Percentiles rank a stretch among this genome's conserved stretches.
phyloP scores from a whole-genome alignment of 2,329 filamentous ascomycete species.

The Aspergillus phoenicis region DNA sequence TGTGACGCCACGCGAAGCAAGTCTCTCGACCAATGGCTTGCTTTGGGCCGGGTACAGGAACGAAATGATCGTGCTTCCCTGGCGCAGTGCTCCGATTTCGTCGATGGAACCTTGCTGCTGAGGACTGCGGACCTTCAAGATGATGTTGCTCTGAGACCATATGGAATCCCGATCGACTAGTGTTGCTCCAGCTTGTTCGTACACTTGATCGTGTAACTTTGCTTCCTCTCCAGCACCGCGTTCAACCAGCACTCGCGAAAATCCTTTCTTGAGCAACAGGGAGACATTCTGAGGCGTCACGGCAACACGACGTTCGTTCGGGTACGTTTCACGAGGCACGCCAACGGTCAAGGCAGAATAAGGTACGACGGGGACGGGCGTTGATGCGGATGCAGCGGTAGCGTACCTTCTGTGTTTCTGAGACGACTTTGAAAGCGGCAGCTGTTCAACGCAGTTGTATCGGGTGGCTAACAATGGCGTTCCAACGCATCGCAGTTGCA shows the following conservation, averaged over 20 bases:
- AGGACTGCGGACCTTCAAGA: constrained; percentile 81
- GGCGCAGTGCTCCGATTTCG: constrained; percentile 69
- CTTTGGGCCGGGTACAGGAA: constrained; percentile 85
- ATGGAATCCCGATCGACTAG: constrained; percentile 70
- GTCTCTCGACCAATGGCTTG: constrained; percentile 70
- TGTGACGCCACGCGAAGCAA: constrained; percentile 71
- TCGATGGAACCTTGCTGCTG: constrained; percentile 59
- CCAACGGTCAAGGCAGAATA: constrained; percentile 76
- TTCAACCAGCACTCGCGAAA: constrained; percentile 74
- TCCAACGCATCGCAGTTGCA: constrained; percentile 17
- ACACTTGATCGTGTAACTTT: constrained; percentile 76
- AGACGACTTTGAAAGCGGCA: constrained; percentile 18
- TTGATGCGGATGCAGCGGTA: constrained; percentile 25
- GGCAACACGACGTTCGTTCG: constrained; percentile 78
- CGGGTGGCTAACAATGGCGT: constrained; percentile 13
- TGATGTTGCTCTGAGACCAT: constrained; percentile 74
- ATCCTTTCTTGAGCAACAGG: constrained; percentile 82
- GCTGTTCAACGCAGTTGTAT: constrained; percentile 7
- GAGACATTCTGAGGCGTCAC: constrained; percentile 82
- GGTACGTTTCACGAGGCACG: constrained; percentile 76
- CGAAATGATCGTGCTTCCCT: constrained; percentile 75
- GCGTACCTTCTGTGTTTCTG: constrained; percentile 24
- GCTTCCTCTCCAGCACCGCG: constrained; percentile 76
- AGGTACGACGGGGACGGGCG: constrained; percentile 48
- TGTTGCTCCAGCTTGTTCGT: constrained; percentile 75